These are phyloP conservation scores for Lindgomyces ingoldianus DNA, from an alignment of 495 filamentous ascomycete species.

Conservation along the genomic window DNA sequence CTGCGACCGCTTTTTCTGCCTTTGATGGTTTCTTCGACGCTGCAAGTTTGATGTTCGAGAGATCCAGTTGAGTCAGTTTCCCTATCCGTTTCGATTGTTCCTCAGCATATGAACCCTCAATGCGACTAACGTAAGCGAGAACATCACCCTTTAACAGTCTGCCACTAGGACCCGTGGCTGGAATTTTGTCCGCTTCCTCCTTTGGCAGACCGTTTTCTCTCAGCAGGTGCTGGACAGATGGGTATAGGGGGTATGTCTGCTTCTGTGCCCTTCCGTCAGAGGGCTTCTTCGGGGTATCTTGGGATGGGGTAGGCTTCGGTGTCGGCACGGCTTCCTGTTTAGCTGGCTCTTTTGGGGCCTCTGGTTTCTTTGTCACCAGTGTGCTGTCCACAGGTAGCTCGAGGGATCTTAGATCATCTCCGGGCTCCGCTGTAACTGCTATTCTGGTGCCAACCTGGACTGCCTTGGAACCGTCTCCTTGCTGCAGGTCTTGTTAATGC, in stretches of 20 bases:
- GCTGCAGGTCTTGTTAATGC: slow-evolving; percentile 37
- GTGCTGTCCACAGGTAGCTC: slow-evolving; percentile 63
- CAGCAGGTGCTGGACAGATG: slow-evolving; percentile 80
- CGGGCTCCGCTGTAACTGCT: slow-evolving; percentile 72
- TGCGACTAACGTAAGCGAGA: slow-evolving; percentile 80
- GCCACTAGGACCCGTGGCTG: slow-evolving; percentile 82
- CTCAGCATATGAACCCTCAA: slow-evolving; percentile 68
- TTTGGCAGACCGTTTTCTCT: slow-evolving; percentile 71
- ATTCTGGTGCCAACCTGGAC: slow-evolving; percentile 73
- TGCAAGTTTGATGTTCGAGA: slow-evolving; percentile 90
- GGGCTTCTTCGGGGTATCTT: slow-evolving; percentile 41
- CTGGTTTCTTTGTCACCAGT: slow-evolving; percentile 39
- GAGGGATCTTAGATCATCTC: slow-evolving; percentile 69
- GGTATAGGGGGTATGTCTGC: slow-evolving; percentile 72
- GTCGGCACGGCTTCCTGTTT: slow-evolving; percentile 24
- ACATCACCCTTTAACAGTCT: slow-evolving; percentile 95
- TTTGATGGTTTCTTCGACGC: slow-evolving; percentile 40
- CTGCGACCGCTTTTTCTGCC: slow-evolving; percentile 46
- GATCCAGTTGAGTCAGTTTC: slow-evolving; percentile 80
- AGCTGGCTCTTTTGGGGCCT: slow-evolving; percentile 8
- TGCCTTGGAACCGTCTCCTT: slow-evolving; percentile 67
- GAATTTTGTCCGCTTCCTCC: slow-evolving; percentile 75
- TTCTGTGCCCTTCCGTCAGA: slow-evolving; percentile 55
- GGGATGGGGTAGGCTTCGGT: slow-evolving; percentile 39
- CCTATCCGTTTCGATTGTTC: slow-evolving; percentile 66